Percentiles rank a stretch among this genome's conserved stretches.
These are phyloP conservation scores for Drechslerella stenobrocha DNA, from an alignment of 2,329 filamentous ascomycete genomes.

Conservation along the genomic window DNA sequence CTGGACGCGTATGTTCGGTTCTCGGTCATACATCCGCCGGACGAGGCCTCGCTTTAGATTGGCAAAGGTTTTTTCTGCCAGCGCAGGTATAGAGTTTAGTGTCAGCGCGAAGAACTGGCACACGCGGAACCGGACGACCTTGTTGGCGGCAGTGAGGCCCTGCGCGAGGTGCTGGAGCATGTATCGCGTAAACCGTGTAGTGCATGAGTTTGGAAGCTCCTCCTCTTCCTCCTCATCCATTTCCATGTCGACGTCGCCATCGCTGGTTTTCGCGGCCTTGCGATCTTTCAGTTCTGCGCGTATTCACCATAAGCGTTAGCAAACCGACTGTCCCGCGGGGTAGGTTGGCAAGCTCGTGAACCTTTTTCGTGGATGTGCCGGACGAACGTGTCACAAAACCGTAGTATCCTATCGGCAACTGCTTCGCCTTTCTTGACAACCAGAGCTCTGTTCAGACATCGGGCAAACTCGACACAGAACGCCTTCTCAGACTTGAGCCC, in stretches of 20 bases:
- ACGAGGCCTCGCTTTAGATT: slow-evolving; percentile 76
- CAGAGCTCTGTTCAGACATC: slow-evolving; percentile 80
- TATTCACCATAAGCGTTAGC: slow-evolving; percentile 52
- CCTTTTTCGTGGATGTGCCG: slow-evolving; percentile 68
- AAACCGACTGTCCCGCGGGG: slow-evolving; percentile 50
- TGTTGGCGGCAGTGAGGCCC: slow-evolving; percentile 84
- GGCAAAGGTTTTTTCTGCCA: slow-evolving; percentile 69
- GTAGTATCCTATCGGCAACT: slow-evolving; percentile 80
- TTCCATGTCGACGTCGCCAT: slow-evolving; percentile 56
- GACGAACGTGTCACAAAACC: slow-evolving; percentile 86
- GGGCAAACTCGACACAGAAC: slow-evolving; percentile 82
- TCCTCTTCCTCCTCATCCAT: slow-evolving; percentile 70
- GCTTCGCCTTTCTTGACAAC: slow-evolving; percentile 88
- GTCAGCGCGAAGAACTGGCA: slow-evolving; percentile 89
- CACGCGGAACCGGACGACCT: slow-evolving; percentile 83
- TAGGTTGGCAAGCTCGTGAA: slow-evolving; percentile 49
- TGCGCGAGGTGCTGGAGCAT: slow-evolving; percentile 74
- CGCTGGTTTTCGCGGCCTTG: slow-evolving; percentile 59
- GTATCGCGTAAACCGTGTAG: slow-evolving; percentile 72
- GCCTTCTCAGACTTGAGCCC: slow-evolving; percentile 68
- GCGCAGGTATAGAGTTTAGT: slow-evolving; percentile 82
- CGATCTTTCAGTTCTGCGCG: slow-evolving; percentile 24
- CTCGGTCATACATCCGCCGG: slow-evolving; percentile 88
- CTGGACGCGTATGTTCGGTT: slow-evolving; percentile 86
- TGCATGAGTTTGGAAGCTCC: slow-evolving; percentile 78